Evolutionary conservation across 352 stramenopile genomes (phyloP).

Genomic region (Phytopythium delawarense): DNA sequence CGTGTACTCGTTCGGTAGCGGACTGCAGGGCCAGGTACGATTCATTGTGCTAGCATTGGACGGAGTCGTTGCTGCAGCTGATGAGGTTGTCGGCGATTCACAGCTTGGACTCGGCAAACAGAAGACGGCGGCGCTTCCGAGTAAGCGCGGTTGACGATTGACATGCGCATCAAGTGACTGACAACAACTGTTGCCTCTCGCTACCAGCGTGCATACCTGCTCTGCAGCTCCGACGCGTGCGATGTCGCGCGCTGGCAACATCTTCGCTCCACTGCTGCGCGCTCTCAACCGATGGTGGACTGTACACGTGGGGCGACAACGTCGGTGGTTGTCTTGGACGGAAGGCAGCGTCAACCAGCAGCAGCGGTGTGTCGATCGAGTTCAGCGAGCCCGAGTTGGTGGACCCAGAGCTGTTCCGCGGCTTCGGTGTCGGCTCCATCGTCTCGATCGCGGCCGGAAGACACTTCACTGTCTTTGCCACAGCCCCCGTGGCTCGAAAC

Average conservation of each 20-base stretch:
- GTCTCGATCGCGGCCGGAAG: slow-evolving; percentile 50
- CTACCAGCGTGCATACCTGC: slow-evolving; percentile 45
- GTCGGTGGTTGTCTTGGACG: slow-evolving; percentile 50
- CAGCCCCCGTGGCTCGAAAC: slow-evolving; percentile 34
- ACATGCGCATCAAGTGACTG: not conserved
- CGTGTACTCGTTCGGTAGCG: slow-evolving; percentile 63
- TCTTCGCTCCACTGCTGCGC: slow-evolving; percentile 60
- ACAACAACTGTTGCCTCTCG: not conserved
- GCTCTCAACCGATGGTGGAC: slow-evolving; percentile 44
- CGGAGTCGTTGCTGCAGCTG: not conserved
- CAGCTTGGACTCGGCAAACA: slow-evolving; percentile 70
- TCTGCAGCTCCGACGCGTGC: slow-evolving; percentile 45
- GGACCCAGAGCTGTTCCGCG: slow-evolving; percentile 17
- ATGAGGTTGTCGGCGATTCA: not conserved
- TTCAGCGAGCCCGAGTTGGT: slow-evolving; percentile 50
- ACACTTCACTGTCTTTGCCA: slow-evolving; percentile 58
- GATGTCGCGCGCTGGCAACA: slow-evolving; percentile 37
- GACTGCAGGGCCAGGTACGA: slow-evolving; percentile 59
- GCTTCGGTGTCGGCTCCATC: slow-evolving; percentile 42
- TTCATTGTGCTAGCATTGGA: not conserved
- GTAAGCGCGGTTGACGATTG: slow-evolving; percentile 23
- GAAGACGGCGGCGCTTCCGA: slow-evolving; percentile 53
- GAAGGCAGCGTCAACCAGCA: slow-evolving; percentile 1
- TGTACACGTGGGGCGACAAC: slow-evolving; percentile 76
- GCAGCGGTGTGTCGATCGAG: slow-evolving; percentile 19